A percentile compares a stretch with the other conserved stretches of the same genome.
Conservation (phyloP, 257 asterid species). For the Gardenia jasminoides region DNA sequence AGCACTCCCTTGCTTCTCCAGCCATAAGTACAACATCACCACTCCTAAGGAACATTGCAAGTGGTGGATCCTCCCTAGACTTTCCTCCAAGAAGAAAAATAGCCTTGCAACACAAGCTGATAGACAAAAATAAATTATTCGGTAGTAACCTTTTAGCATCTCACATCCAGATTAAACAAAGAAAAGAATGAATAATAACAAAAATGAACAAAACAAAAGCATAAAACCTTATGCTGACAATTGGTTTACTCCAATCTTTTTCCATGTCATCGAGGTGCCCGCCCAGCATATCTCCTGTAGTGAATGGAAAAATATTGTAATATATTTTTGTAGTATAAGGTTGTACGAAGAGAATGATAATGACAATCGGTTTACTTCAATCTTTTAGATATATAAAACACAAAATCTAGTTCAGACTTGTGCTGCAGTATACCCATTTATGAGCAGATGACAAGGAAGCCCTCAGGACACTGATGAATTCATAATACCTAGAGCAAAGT, state of each 20-base stretch:
- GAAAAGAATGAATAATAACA: not conserved
- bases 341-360: not conserved
- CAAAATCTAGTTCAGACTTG: not conserved
- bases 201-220: constrained; percentile 7
- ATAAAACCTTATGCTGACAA: constrained; percentile 88
- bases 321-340: not conserved
- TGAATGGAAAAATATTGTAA: constrained; percentile 5
- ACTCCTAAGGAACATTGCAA: constrained; percentile 86
- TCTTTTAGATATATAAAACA: not conserved
- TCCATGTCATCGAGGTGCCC: constrained; percentile 99
- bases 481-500: constrained; percentile 66
- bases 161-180: constrained; percentile 4
- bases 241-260: constrained; percentile 97
- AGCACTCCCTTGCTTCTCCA: constrained; percentile 92
- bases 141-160: constrained; percentile 4
- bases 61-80: constrained; percentile 71
- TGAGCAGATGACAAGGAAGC: not conserved
- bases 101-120: constrained; percentile 95
- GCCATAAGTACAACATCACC: constrained; percentile 95
- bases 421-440: not conserved
- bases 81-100: constrained; percentile 93
- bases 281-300: constrained; percentile 85
- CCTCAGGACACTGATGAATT: not conserved
- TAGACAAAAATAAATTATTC: constrained; percentile 8
- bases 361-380: no score